These are phyloP conservation scores for Plasmodium billcollinsi DNA, from an alignment of 169 alveolate species.

Conservation along the genomic window DNA sequence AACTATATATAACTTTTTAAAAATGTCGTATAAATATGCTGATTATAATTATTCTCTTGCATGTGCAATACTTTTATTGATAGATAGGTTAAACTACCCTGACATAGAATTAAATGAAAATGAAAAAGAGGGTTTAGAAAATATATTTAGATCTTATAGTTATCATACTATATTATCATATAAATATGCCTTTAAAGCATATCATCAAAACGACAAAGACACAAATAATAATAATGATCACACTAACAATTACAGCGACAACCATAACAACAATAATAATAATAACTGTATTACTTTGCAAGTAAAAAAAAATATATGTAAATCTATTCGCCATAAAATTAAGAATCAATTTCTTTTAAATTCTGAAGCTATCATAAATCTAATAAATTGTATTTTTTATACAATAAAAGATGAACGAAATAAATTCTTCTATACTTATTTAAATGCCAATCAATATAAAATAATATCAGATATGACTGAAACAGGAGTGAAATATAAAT, in stretches of 20 bases:
- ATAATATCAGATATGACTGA: conserved; percentile 64
- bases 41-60: conserved; percentile 34
- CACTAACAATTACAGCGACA: neutral
- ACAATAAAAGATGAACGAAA: conserved; percentile 35
- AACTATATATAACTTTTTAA: conserved; percentile 27
- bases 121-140: conserved; percentile 48
- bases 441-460: conserved; percentile 59
- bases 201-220: neutral
- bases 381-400: conserved; percentile 36
- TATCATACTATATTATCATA: conserved; percentile 22
- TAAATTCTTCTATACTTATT: conserved; percentile 25
- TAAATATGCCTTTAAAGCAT: conserved; percentile 29
- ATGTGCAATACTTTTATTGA: conserved; percentile 35
- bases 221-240: neutral
- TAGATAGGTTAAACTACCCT: conserved; percentile 31
- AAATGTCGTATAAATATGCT: conserved; percentile 13
- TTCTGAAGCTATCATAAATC: conserved; percentile 53
- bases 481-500: conserved; percentile 73
- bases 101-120: conserved; percentile 25
- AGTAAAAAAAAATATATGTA: conserved; percentile 34
- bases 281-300: neutral
- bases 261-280: neutral
- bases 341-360: conserved; percentile 37
- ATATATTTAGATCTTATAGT: conserved; percentile 24
- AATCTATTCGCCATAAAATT: conserved; percentile 27